A percentile compares a stretch with the other conserved stretches of the same genome.
These are phyloP conservation scores for Copromyces sp. DNA, from an alignment of 495 filamentous ascomycete species.

Conservation along the genomic window DNA sequence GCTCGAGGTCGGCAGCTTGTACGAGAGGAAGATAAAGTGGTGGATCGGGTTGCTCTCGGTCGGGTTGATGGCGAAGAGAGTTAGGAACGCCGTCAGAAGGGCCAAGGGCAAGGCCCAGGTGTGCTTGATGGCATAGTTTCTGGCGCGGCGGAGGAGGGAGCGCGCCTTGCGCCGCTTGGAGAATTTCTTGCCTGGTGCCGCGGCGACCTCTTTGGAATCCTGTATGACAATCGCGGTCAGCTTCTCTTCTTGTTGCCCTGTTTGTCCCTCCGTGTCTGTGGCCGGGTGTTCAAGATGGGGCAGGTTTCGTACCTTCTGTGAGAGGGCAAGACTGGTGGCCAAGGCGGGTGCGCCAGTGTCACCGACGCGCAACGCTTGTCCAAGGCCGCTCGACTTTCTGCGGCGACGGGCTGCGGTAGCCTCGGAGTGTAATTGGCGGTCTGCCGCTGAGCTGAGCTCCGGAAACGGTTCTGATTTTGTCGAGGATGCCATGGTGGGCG, in stretches of 20 bases:
- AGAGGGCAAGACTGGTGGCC: constrained; percentile 31
- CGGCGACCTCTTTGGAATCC: constrained; percentile 9
- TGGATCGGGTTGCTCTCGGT: constrained; percentile 72
- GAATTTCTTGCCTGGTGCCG: constrained; percentile 27
- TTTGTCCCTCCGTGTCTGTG: constrained; percentile 6
- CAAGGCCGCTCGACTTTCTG: constrained; percentile 40
- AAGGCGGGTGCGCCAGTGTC: constrained; percentile 39
- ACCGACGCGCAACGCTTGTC: constrained; percentile 32
- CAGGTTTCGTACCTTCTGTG: constrained; percentile 11
- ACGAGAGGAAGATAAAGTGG: constrained; percentile 88
- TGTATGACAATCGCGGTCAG: constrained; percentile 1
- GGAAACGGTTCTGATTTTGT: constrained; percentile 34
- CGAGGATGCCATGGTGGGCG: neutral
- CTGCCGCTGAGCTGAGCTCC: constrained; percentile 31
- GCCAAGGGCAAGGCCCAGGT: constrained; percentile 75
- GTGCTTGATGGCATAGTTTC: constrained; percentile 56
- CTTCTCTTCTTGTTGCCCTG: neutral
- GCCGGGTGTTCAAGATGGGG: constrained; percentile 2
- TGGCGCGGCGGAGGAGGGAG: constrained; percentile 55
- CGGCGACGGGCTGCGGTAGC: constrained; percentile 29
- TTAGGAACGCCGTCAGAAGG: constrained; percentile 52
- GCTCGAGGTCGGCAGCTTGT: constrained; percentile 51
- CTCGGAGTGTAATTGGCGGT: constrained; percentile 23
- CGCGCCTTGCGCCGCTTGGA: constrained; percentile 50
- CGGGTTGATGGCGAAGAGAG: constrained; percentile 68